Evolutionary conservation across 176 grass and related monocot genomes (phyloP).

Genomic region (Hyparrhenia diplandra): DNA sequence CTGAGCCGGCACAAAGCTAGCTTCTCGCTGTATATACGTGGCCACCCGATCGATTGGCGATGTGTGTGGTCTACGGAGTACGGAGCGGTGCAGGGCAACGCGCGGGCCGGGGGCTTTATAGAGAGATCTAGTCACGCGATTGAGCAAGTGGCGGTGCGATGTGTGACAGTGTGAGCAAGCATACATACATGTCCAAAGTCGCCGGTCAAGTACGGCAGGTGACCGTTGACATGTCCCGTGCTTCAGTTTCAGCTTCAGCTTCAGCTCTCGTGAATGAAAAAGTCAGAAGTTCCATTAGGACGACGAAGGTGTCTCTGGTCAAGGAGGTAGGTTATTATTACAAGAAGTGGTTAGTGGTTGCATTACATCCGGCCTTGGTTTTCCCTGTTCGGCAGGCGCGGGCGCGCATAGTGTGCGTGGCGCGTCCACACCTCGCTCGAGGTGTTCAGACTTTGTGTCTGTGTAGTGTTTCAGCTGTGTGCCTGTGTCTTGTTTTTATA

Average conservation of each 20-base stretch:
- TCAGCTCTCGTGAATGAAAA: not conserved
- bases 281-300: slow-evolving; percentile 21
- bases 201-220: slow-evolving; percentile 29
- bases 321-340: not conserved
- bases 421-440: not conserved
- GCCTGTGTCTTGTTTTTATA: not conserved
- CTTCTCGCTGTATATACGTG: not conserved
- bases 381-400: not conserved
- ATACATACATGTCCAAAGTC: slow-evolving; percentile 18
- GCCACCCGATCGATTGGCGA: not conserved
- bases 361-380: not conserved
- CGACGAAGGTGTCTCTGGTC: not conserved
- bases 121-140: not conserved
- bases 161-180: not conserved
- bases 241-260: not conserved
- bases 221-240: not conserved
- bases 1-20: not conserved
- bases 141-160: not conserved
- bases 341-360: not conserved
- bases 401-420: not conserved
- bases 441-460: too few species aligned
- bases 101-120: slow-evolving; percentile 12
- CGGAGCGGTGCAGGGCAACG: not conserved
- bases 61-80: not conserved
- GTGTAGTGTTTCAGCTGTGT: not conserved